Conservation (phyloP, 1,284 basidiomycete genomes). For the Tetrapyrgos nigripes region DNA sequence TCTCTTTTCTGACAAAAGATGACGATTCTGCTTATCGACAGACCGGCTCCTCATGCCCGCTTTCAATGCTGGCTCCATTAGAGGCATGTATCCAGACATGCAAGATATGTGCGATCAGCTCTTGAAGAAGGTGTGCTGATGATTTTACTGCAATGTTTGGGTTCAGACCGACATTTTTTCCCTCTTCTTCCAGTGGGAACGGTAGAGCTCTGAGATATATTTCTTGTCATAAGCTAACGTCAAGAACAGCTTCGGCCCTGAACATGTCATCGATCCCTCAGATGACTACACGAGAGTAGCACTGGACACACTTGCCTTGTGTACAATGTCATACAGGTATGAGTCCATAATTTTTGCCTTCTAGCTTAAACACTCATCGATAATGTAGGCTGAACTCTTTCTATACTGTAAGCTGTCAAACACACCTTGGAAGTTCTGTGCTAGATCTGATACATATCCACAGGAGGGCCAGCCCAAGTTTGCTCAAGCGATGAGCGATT, state of each 20-base stretch:
- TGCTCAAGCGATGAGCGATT: slow-evolving; percentile 50
- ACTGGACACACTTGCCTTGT: slow-evolving; percentile 51
- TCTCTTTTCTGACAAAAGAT: not conserved
- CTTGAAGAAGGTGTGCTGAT: slow-evolving; percentile 36
- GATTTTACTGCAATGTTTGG: not conserved
- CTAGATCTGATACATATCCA: not conserved
- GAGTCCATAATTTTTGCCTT: slow-evolving; percentile 5
- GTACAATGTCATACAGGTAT: slow-evolving; percentile 51
- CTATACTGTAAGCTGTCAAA: slow-evolving; percentile 32
- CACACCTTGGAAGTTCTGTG: not conserved
- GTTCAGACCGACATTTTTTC: not conserved
- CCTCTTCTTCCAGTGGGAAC: slow-evolving; percentile 39
- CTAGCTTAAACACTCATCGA: not conserved
- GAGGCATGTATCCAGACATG: slow-evolving; percentile 58
- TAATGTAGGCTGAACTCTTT: slow-evolving; percentile 45
- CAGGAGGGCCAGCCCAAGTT: slow-evolving; percentile 46
- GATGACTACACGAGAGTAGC: slow-evolving; percentile 55
- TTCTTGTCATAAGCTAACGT: not conserved
- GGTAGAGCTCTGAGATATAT: slow-evolving; percentile 31
- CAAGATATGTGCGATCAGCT: slow-evolving; percentile 55
- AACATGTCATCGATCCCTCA: slow-evolving; percentile 46
- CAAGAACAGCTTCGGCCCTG: slow-evolving; percentile 45
- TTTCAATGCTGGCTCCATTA: slow-evolving; percentile 52
- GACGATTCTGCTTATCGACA: slow-evolving; percentile 11
- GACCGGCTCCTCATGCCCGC: slow-evolving; percentile 61